Percentiles rank a stretch among this genome's conserved stretches.
Evolutionary conservation across 805 yeast genomes (phyloP).

Genomic region (Phaffomyces thermotolerans): DNA sequence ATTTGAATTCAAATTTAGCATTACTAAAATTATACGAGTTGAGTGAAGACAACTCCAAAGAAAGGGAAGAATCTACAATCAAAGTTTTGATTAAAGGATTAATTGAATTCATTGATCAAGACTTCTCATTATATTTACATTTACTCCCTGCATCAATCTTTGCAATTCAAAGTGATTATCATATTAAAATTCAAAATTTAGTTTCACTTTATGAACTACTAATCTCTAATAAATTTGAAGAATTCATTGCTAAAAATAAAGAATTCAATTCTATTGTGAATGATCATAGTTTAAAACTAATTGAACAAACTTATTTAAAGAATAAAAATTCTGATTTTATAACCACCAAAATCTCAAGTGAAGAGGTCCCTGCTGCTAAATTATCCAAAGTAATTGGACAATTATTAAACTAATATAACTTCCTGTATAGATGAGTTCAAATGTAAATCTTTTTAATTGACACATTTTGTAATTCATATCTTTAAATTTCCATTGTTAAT

Average conservation of each 20-base stretch:
- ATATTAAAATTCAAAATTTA: conserved; percentile 20
- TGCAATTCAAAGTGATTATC: conserved; percentile 18
- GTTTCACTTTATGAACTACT: conserved; percentile 19
- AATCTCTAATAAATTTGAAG: conserved; percentile 16
- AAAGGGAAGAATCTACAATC: conserved; percentile 32
- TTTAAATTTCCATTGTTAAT: no score
- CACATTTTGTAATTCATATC: neutral
- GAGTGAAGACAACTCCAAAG: conserved; percentile 27
- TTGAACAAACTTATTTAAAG: conserved; percentile 13
- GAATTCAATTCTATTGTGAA: conserved; percentile 15
- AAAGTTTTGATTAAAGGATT: conserved; percentile 35
- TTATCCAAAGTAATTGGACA: conserved; percentile 19
- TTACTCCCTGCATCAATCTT: conserved; percentile 35
- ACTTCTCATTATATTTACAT: conserved; percentile 38
- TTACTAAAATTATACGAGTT: conserved; percentile 36
- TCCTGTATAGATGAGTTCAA: neutral
- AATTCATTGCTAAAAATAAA: conserved; percentile 17
- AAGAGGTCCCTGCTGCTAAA: conserved; percentile 20
- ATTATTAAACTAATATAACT: conserved; percentile 4
- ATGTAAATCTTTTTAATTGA: neutral
- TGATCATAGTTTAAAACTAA: conserved; percentile 10
- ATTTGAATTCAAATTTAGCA: conserved; percentile 39
- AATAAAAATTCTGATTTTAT: conserved; percentile 20
- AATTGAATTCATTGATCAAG: conserved; percentile 33
- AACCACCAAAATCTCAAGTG: conserved; percentile 14